Conservation (phyloP, 2,329 filamentous ascomycete species). For the Pseudogymnoascus sp. region DNA sequence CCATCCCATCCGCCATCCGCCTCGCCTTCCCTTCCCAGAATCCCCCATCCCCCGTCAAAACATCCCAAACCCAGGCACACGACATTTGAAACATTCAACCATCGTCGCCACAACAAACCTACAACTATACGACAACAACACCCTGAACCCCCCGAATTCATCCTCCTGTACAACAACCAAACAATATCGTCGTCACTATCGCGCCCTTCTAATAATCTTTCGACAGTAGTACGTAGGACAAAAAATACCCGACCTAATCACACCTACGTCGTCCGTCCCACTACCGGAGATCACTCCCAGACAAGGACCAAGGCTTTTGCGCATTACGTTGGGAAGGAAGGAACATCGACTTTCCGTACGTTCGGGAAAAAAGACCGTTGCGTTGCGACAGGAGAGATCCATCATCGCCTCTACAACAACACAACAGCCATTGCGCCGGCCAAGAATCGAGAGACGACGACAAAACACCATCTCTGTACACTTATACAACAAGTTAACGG, state of each 20-base stretch:
- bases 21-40: neutral
- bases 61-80: neutral
- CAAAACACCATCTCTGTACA: neutral
- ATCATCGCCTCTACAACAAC: neutral
- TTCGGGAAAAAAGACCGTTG: neutral
- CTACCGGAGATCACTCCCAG: neutral
- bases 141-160: neutral
- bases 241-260: neutral
- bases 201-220: neutral
- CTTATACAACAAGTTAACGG: neutral
- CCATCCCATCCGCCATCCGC: neutral
- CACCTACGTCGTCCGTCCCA: neutral
- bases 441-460: neutral
- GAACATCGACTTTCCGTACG: neutral
- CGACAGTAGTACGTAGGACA: neutral
- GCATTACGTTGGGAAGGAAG: neutral
- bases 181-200: neutral
- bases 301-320: neutral
- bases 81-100: conserved; percentile 1
- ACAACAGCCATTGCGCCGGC: neutral
- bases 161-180: neutral
- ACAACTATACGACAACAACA: neutral
- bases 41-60: neutral
- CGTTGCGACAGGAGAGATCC: neutral
- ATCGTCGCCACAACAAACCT: neutral